Evolutionary conservation across 192 early-diverging fungal genomes (phyloP), one percentile per base, ranked within the genome.

Genomic region (Coemansia sp.): DNA sequence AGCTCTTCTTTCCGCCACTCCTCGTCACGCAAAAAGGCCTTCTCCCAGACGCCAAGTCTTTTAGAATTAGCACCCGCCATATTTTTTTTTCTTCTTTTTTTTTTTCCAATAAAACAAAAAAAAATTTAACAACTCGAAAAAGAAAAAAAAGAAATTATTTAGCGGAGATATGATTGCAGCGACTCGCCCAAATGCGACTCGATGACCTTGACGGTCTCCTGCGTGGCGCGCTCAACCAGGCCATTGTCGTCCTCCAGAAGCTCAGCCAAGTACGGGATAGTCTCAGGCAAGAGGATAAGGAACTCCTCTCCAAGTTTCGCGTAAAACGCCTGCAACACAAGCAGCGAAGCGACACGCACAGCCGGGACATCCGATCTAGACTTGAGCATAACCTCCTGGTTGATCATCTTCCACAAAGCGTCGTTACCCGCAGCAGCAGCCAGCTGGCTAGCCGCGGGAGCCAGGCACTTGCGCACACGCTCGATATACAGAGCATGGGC

Each of bases 251-350:
- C 94, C 78, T 99, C 97, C 91, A 96, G 90, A 31, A 98, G 75
- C 79, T 99, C 97, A 2, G 94, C 94, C 73, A 99, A 74, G 73
- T 91, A 92, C 6, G 97, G 94, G 53, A 99, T 93, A 41, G 94
- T 97, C 77, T 98, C 95, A 11, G 96, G 94, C 76, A 99, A 85
- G 64, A 95, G 80, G 29, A 93, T 85, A 38, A 98, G 82, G 82
- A 93, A 95, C 72, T 96, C 95, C 72, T 99, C 97, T n/a, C 96
- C 95, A 9, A 97, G 82, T 34, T 86, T 85, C 61, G 86, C 80
- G 70, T 97, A 99, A 38, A 97, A 88, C 65, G 93, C 91, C 65
- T 92, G 87, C 58, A 95, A 64, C 8, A 87, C 84, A 44, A 84
- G 70, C 53, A 96, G 70, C 6, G 94, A 86, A 2, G 88, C 89